These are phyloP conservation scores for Alliaria petiolata DNA, from an alignment of 345 rosid genomes.

Conservation along the genomic window DNA sequence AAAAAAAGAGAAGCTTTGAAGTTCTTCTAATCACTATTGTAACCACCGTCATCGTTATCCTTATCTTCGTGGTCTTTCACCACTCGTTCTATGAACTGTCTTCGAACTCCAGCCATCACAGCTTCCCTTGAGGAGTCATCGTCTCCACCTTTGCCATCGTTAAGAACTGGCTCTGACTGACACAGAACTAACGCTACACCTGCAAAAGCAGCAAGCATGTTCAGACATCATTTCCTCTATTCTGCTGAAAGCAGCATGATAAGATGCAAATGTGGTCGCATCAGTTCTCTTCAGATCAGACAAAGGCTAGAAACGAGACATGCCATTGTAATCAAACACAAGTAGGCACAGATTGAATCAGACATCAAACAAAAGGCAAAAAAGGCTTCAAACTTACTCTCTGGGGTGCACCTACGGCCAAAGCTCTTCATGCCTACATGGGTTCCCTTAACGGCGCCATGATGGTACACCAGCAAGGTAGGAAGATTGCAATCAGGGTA, in stretches of 20 bases:
- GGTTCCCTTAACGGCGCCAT: constrained; percentile 83
- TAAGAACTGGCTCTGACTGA: constrained; percentile 85
- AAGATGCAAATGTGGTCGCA: too few species aligned
- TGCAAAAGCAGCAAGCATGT: constrained; percentile 26
- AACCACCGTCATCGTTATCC: constrained; percentile 58
- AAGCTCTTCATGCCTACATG: constrained; percentile 76
- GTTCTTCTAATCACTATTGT: constrained; percentile 68
- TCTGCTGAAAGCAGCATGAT: background rate
- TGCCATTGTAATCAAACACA: background rate
- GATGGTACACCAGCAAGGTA: constrained; percentile 80
- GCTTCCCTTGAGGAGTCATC: constrained; percentile 66
- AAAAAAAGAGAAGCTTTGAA: background rate
- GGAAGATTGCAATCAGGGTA: constrained; percentile 93
- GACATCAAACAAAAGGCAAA: background rate
- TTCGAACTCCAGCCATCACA: constrained; percentile 79
- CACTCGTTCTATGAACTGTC: constrained; percentile 77
- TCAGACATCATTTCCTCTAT: constrained; percentile 1
- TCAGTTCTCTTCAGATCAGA: too few species aligned
- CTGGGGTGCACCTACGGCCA: constrained; percentile 92
- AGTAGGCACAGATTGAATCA: background rate
- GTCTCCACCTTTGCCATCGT: constrained; percentile 79
- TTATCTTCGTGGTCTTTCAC: constrained; percentile 76
- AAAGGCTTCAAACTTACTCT: constrained; percentile 47
- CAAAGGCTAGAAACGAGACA: background rate
- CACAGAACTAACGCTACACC: constrained; percentile 97